phyloP scores from a whole-genome alignment of 306 rosid species.

The Vigna nakashimae region DNA sequence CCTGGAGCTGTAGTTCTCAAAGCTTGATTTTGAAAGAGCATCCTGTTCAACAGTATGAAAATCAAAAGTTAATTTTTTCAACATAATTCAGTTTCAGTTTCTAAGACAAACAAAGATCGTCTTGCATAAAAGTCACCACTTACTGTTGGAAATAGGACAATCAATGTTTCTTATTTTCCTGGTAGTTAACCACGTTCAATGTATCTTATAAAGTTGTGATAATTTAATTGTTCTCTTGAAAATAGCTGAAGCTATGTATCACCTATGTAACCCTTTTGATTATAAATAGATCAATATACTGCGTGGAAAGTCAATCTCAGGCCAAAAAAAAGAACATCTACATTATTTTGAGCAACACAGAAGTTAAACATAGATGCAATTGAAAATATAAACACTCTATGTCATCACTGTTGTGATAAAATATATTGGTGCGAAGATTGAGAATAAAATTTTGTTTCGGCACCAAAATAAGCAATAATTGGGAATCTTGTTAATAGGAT shows the following conservation, averaged over 20 bases:
- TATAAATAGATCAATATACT: too few relatives aligned
- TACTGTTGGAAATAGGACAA: neutral
- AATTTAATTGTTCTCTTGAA: too few relatives aligned
- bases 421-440: neutral
- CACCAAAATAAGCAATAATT: too few relatives aligned
- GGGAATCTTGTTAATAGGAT: too few relatives aligned
- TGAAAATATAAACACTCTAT: conserved; percentile 15
- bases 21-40: conserved; percentile 81
- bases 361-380: conserved; percentile 8
- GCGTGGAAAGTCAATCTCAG: too few relatives aligned
- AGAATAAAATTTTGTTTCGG: too few relatives aligned
- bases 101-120: conserved; percentile 24
- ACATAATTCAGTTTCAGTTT: conserved; percentile 23
- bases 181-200: too few relatives aligned
- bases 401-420: neutral
- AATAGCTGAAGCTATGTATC: too few relatives aligned
- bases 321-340: too few relatives aligned
- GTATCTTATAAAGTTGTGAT: too few relatives aligned
- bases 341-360: neutral
- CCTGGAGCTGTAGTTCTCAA: conserved; percentile 82
- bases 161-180: too few relatives aligned
- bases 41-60: conserved; percentile 64
- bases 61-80: conserved; percentile 30
- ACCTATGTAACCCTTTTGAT: too few relatives aligned
- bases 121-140: conserved; percentile 26